Percentiles rank a stretch among this genome's conserved stretches.
Evolutionary conservation across 257 asterid species (phyloP).

Genomic region (Jacaranda mimosifolia): DNA sequence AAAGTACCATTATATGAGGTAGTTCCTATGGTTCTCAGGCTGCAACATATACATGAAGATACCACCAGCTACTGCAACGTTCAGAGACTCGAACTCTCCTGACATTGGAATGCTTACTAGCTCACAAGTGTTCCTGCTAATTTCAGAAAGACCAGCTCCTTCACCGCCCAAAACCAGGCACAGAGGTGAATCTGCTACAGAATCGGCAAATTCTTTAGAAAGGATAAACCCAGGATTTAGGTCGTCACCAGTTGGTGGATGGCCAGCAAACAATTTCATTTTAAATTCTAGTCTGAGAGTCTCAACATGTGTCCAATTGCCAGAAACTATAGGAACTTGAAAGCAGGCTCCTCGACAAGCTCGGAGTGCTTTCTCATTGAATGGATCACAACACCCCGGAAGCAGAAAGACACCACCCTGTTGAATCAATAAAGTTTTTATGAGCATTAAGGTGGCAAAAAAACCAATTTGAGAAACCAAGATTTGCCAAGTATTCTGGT

Average conservation of each 20-base stretch:
- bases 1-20: not conserved
- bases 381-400: constrained; percentile 97
- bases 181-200: constrained; percentile 55
- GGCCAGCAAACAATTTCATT: constrained; percentile 88
- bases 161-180: constrained; percentile 91
- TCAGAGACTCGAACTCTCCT: constrained; percentile 87
- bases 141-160: constrained; percentile 85
- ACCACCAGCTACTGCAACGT: constrained; percentile 99
- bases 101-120: constrained; percentile 89
- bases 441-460: not conserved
- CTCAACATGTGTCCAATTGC: constrained; percentile 66
- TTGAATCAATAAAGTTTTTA: not conserved
- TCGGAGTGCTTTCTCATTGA: constrained; percentile 93
- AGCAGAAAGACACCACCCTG: constrained; percentile 88
- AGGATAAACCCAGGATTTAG: constrained; percentile 50
- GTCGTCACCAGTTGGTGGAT: constrained; percentile 56
- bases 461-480: not conserved
- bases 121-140: constrained; percentile 61
- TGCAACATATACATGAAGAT: constrained; percentile 90
- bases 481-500: not conserved
- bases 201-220: constrained; percentile 61
- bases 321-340: constrained; percentile 86
- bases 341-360: constrained; percentile 95
- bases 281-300: constrained; percentile 50
- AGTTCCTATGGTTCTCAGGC: constrained; percentile 40